Base-by-base conservation (phyloP, 176 grass and related monocot species). In the Bothriochloa decipiens region DNA sequence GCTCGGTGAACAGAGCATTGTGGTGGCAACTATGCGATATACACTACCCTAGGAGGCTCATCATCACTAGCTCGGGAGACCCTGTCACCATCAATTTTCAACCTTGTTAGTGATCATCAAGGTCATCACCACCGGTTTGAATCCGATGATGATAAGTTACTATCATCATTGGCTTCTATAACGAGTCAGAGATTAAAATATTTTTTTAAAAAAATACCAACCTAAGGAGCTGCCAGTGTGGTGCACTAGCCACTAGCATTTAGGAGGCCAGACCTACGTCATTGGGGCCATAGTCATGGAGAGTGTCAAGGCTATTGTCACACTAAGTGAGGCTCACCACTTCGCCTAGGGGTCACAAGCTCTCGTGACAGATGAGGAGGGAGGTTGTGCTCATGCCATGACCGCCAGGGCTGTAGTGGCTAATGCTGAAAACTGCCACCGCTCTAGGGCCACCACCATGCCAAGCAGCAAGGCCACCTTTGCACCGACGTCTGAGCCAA, bases 211-310 rank as follows among this genome's bases (percentile, higher is more conserved):
- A 23, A 60, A 3, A 23, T 0, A 8, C 53, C 20, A 60, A 8
- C 8, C 6, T 0, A 60, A 60, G 22, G 55, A 4, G 55, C 20
- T 60, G 7, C 53, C 55, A 22, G 23, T 60, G 0, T 60, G 8
- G 55, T 0, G 7, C 22, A 60, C 55, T 8, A 11, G 15, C 3
- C 22, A 0, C 22, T 0, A 23, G 8, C 0, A 4, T 60, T 0
- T 0, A 0, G 2, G 55, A n/a, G 55, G 8, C 9, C 8, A 60
- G 0, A 0, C 8, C 0, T 22, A 0, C 3, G 1, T 3, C 55
- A 0, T 23, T 22, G 55, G 2, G 2, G 7, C 3, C 8, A 4
- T 0, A 8, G 0, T 60, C 22, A 0, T 0, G 1, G 9, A 60
- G 22, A 60, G 8, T 60, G 53, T 10, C 3, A 0, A 7, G 7